phyloP scores from a whole-genome alignment of 2,329 filamentous ascomycete species.

The Fusarium globosum region DNA sequence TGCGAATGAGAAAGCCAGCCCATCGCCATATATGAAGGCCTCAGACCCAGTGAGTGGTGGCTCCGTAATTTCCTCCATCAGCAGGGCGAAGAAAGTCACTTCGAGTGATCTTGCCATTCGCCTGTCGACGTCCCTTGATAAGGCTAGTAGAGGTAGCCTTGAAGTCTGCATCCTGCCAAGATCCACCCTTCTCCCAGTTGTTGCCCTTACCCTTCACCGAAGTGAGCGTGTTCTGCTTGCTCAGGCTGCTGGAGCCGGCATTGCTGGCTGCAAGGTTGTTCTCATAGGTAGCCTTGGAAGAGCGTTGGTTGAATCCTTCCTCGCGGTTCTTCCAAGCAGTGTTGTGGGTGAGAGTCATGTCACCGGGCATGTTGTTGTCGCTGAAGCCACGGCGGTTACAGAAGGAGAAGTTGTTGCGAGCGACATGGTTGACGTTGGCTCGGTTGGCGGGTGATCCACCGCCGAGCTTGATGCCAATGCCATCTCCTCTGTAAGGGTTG shows the following conservation, averaged over 20 bases:
- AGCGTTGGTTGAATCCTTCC: background rate
- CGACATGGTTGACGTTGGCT: slow-evolving; percentile 53
- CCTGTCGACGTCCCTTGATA: background rate
- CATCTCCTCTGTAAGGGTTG: slow-evolving; percentile 54
- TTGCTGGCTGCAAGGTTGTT: background rate
- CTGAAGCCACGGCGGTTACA: background rate
- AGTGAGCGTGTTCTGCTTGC: background rate
- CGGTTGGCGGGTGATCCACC: slow-evolving; percentile 43
- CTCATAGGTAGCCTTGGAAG: background rate
- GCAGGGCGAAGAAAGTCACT: background rate
- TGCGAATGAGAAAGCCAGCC: background rate
- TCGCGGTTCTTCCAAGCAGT: background rate
- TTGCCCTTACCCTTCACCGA: background rate
- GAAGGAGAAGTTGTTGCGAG: slow-evolving; percentile 47
- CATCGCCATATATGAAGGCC: background rate
- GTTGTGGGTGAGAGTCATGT: background rate
- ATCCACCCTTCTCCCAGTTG: background rate
- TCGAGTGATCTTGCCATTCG: background rate
- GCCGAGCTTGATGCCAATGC: slow-evolving; percentile 60
- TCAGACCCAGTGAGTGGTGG: background rate
- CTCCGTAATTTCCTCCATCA: background rate
- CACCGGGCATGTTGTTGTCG: background rate
- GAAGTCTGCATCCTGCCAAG: background rate
- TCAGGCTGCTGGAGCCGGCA: background rate
- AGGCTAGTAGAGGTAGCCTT: background rate